Base-by-base conservation (phyloP, 2,329 filamentous ascomycete genomes). In the Nectriaceae sp. region DNA sequence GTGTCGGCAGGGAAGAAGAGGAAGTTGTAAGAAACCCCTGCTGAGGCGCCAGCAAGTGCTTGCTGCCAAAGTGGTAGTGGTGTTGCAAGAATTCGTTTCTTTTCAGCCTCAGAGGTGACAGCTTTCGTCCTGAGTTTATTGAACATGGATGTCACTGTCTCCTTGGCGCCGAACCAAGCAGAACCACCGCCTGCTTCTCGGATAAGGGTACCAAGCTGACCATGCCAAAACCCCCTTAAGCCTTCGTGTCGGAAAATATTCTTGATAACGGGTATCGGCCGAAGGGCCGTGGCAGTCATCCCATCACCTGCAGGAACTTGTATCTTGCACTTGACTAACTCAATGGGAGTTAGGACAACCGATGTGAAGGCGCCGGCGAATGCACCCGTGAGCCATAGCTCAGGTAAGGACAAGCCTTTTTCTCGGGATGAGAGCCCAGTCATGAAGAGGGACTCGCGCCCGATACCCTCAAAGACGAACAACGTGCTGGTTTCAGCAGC, bases 301-400 rank as follows among this genome's bases (percentile, higher is more conserved):
- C 75, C 75, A 20, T 73, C 71, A 3, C 69, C 65, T 15, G 62
- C 64, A 10, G 80, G 90, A 1, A 93, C 92, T 69, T 99, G 94
- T 74, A 99, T 96, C 72, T 94, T 95, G 80, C 94, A 99, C 73
- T 99, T 99, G 66, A 99, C 89, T 44, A 99, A 82, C 73, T 99
- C 94, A 57, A 99, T 90, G 0, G 94, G 94, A 0, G 94, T 99
- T 53, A 99, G 82, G 24, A 96, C 84, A 40, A 97, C 79, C 0
- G 90, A 96, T 0, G 94, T 96, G 63, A 96, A 88, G 33, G 89
- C 88, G 26, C 94, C 94, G 2, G 92, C 88, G 49, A 90, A 87
- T 41, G 89, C 93, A 40, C 94, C 94, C 16, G 90, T 95, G 43
- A 84, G 73, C 67, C 90, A 82, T 15, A 97, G 78, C 1, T 85